Base-by-base conservation (phyloP, 2,329 filamentous ascomycete genomes). In the Blumeria hordei region DNA sequence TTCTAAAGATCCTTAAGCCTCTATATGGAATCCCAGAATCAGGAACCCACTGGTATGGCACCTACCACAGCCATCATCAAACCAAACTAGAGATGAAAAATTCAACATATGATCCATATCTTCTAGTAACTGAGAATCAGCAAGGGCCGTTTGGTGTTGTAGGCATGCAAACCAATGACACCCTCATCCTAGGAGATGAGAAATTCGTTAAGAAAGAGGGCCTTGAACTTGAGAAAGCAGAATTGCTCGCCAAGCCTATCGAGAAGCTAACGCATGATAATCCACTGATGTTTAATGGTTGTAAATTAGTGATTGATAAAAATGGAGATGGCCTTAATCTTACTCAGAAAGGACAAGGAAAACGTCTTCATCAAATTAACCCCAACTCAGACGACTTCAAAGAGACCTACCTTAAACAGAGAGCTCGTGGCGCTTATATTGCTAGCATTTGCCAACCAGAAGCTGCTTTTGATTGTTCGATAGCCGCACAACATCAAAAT, bases 151-250 rank as follows among this genome's bases (percentile, higher is more conserved):
- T 55, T 52, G 54, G 45, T 7, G 18, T 55, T 43, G 49, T 55
- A 32, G 54, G 54, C n/a, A 34, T 55, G 34, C 54, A 55, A 41
- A 55, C 47, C 28, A 47, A 55, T 34, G 55, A 53, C 47, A 56
- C 49, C 18, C 47, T 53, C 21, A 21, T 56, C 36, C 28, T 53
- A 32, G 55, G 49, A 11, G 49, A 56, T 32, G 18, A 53, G 11
- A n/a, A 44, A 35, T 56, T 56, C 32, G 34, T 51, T n/a, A 11
- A 21, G 10, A 34, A 28, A 33, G 49, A 56, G 18, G 37, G 32
- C 10, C 11, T 32, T 34, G 39, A 53, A 33, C 49, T 56, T 35
- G 11, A 35, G 9, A 53, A 52, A 36, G 55, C 45, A 16, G 32
- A 47, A 28, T 45, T 56, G 33, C 35, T 53, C 12, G 49, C 55